These are phyloP conservation scores for Geopyxis carbonaria DNA, from an alignment of 495 filamentous ascomycete species.

Conservation along the genomic window DNA sequence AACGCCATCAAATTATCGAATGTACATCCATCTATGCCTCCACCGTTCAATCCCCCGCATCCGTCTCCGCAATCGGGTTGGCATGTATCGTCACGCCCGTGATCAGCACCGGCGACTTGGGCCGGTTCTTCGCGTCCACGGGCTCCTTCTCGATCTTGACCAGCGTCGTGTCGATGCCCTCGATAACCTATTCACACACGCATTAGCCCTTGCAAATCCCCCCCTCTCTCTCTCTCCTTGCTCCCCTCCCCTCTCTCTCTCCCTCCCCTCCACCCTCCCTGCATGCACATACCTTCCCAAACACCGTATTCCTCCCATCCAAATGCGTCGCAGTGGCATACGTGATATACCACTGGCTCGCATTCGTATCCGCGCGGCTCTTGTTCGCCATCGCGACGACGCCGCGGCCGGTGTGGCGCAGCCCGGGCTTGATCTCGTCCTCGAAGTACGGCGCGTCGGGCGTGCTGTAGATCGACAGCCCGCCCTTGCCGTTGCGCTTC, in stretches of 20 bases:
- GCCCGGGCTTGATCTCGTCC: conserved; percentile 75
- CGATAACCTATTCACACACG: conserved; percentile 31
- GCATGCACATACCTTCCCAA: conserved; percentile 56
- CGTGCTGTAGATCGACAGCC: conserved; percentile 67
- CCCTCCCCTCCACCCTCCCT: conserved; percentile 32
- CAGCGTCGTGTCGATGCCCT: conserved; percentile 44
- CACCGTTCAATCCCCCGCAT: conserved; percentile 19
- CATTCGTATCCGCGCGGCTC: conserved; percentile 59
- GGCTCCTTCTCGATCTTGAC: conserved; percentile 58
- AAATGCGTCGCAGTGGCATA: conserved; percentile 79
- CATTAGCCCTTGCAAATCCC: conserved; percentile 7
- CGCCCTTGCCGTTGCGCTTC: conserved; percentile 49
- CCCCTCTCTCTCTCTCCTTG: no score
- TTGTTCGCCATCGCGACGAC: conserved; percentile 91
- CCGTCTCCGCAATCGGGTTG: conserved; percentile 60
- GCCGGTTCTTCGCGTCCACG: conserved; percentile 82
- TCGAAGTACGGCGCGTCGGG: conserved; percentile 44
- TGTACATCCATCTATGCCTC: no score
- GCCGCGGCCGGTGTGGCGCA: conserved; percentile 74
- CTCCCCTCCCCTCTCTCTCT: no score
- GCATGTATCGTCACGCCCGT: conserved; percentile 75
- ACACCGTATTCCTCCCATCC: conserved; percentile 85
- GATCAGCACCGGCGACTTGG: conserved; percentile 53
- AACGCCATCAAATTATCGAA: no score
- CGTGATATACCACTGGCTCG: conserved; percentile 84